phyloP scores from a whole-genome alignment of 306 rosid species.

The Begonia fuchsioides region DNA sequence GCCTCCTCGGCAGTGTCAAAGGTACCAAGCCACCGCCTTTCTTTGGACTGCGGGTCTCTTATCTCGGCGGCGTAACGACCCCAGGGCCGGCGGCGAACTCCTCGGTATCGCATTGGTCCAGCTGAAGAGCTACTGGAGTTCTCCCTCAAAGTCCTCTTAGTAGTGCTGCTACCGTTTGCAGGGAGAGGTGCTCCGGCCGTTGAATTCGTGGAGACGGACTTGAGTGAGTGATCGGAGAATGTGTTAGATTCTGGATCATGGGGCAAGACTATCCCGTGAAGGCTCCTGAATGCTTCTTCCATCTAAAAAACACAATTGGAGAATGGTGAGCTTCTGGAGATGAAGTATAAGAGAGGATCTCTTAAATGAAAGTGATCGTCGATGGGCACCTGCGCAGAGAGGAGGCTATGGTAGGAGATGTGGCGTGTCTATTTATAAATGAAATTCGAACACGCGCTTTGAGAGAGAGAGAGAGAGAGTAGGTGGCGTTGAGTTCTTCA shows the following conservation, averaged over 20 bases:
- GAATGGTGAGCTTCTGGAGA: no score
- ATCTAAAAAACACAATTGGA: conserved; percentile 4
- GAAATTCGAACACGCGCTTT: not conserved
- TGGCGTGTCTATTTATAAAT: conserved; percentile 13
- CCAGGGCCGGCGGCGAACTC: conserved; percentile 95
- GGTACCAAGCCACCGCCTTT: conserved; percentile 90
- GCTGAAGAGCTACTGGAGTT: not conserved
- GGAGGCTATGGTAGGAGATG: no score
- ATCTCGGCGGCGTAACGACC: conserved; percentile 98
- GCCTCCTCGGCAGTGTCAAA: conserved; percentile 98
- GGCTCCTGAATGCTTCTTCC: conserved; percentile 57
- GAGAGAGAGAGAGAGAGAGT: no score
- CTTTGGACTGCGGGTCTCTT: conserved; percentile 80
- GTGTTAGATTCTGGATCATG: conserved; percentile 3
- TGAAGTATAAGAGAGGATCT: no score
- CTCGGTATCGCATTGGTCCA: conserved; percentile 51
- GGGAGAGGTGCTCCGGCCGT: not conserved
- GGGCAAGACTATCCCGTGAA: conserved; percentile 18
- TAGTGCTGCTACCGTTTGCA: not conserved
- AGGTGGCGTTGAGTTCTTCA: no score
- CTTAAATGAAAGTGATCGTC: no score
- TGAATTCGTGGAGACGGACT: no score
- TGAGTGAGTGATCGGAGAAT: not conserved
- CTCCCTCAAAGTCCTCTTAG: conserved; percentile 29
- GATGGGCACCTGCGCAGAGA: no score